phyloP scores from a whole-genome alignment of 768 basidiomycete species.

The Boletellus sp. region DNA sequence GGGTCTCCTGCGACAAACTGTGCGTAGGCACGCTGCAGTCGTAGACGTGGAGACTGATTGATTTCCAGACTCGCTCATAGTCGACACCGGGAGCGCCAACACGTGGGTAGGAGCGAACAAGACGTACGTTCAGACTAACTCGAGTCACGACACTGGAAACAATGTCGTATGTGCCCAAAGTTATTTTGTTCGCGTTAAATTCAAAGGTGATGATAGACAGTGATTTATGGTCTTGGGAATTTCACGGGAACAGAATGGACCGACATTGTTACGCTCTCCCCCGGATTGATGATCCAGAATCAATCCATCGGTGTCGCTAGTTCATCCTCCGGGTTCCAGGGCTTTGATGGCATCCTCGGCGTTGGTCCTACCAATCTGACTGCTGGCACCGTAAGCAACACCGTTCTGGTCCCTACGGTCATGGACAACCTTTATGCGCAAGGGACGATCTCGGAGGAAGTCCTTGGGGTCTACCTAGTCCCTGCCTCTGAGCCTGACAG shows the following conservation, averaged over 20 bases:
- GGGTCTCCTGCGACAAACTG: slow-evolving; percentile 23
- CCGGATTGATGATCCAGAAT: background rate
- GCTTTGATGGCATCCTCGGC: background rate
- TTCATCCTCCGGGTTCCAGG: background rate
- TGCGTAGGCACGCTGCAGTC: slow-evolving; percentile 2
- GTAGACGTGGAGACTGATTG: background rate
- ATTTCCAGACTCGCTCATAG: slow-evolving; percentile 20
- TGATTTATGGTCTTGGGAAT: background rate
- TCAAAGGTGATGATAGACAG: background rate
- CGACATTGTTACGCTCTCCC: slow-evolving; percentile 1
- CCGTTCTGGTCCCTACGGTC: slow-evolving; percentile 28
- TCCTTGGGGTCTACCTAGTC: slow-evolving; percentile 31
- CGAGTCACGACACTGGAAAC: slow-evolving; percentile 12
- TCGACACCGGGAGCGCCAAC: slow-evolving; percentile 30
- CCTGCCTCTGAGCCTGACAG: slow-evolving; percentile 24
- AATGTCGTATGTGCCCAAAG: slow-evolving; percentile 8
- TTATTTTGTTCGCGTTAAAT: background rate
- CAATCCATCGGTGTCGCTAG: slow-evolving; percentile 2
- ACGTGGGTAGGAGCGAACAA: slow-evolving; percentile 26
- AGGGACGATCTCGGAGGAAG: slow-evolving; percentile 23
- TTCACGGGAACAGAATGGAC: slow-evolving; percentile 4
- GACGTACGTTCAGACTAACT: slow-evolving; percentile 8
- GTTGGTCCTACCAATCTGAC: background rate
- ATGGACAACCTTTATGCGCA: slow-evolving; percentile 32
- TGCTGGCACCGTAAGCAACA: background rate